A percentile compares a stretch with the other conserved stretches of the same genome.
Conservation (phyloP, 805 yeast species). For the Metschnikowia similis region DNA sequence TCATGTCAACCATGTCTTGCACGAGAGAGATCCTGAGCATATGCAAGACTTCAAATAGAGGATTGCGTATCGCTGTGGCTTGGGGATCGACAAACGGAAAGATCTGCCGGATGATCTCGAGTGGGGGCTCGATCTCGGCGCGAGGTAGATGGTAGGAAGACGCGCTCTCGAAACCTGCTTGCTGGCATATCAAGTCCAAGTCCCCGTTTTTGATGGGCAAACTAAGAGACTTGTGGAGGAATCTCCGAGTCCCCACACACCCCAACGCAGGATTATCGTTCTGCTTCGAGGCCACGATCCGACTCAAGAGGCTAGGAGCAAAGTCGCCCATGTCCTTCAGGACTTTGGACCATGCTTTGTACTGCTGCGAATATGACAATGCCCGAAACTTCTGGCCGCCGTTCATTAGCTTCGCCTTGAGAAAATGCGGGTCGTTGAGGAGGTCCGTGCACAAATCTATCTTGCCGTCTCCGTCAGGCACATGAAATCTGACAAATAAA, state of each 20-base stretch:
- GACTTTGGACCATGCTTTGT: slow-evolving; percentile 21
- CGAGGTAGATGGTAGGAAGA: slow-evolving; percentile 19
- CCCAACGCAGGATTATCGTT: slow-evolving; percentile 5
- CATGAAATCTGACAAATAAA: slow-evolving; percentile 26
- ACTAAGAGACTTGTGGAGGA: neutral
- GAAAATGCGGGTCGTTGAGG: slow-evolving; percentile 5
- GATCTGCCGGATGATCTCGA: slow-evolving; percentile 20
- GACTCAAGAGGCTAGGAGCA: slow-evolving; percentile 19
- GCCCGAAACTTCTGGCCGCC: slow-evolving; percentile 23
- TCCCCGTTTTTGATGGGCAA: slow-evolving; percentile 13
- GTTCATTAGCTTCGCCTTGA: slow-evolving; percentile 21
- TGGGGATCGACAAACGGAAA: slow-evolving; percentile 25
- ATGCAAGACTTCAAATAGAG: slow-evolving; percentile 11
- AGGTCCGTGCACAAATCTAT: slow-evolving; percentile 14
- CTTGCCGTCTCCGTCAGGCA: slow-evolving; percentile 23
- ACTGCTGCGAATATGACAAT: slow-evolving; percentile 26
- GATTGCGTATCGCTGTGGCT: slow-evolving; percentile 11
- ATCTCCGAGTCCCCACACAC: neutral
- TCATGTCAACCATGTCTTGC: slow-evolving; percentile 30
- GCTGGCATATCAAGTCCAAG: slow-evolving; percentile 10
- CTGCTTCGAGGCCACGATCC: slow-evolving; percentile 14
- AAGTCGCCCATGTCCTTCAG: slow-evolving; percentile 18
- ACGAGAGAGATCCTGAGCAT: slow-evolving; percentile 21
- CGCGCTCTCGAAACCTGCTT: slow-evolving; percentile 22
- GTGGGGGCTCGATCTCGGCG: slow-evolving; percentile 23